These are phyloP conservation scores for Hortiboletus rubellus DNA, from an alignment of 1,284 basidiomycete genomes.

Conservation along the genomic window DNA sequence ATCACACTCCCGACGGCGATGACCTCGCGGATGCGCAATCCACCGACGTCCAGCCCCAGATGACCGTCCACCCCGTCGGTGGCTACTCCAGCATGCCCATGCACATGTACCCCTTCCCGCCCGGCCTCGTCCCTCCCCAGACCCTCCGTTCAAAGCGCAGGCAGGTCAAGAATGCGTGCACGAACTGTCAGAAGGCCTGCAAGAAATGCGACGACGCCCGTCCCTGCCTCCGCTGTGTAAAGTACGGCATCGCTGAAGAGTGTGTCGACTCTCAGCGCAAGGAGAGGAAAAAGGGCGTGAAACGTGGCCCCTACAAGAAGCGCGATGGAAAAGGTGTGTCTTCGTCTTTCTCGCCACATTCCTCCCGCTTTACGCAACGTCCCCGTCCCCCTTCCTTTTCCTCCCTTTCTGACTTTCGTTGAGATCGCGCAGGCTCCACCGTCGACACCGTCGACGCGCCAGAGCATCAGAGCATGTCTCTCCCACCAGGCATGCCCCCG, in stretches of 20 bases:
- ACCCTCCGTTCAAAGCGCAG: constrained; percentile 71
- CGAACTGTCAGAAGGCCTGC: constrained; percentile 86
- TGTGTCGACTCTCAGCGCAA: constrained; percentile 82
- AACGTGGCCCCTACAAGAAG: constrained; percentile 91
- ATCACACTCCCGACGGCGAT: constrained; percentile 40
- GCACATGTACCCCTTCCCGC: constrained; percentile 67
- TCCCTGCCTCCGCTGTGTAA: constrained; percentile 83
- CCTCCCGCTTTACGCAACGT: constrained; percentile 20
- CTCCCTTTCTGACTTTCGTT: constrained; percentile 42
- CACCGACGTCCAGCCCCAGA: constrained; percentile 47
- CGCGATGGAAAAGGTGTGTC: constrained; percentile 78
- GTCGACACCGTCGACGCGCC: constrained; percentile 52
- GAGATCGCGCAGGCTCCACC: constrained; percentile 56
- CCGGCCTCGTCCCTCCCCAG: constrained; percentile 45
- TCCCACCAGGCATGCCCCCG: constrained; percentile 44
- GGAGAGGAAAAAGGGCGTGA: constrained; percentile 83
- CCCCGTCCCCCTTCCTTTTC: background rate
- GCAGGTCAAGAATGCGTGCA: constrained; percentile 90
- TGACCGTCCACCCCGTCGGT: constrained; percentile 51
- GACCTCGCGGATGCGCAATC: constrained; percentile 37
- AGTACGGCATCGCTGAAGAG: constrained; percentile 78
- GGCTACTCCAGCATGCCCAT: constrained; percentile 56
- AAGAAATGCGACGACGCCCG: constrained; percentile 89
- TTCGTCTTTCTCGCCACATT: constrained; percentile 31
- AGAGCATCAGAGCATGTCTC: constrained; percentile 43